Base-by-base conservation (phyloP, 345 rosid genomes). In the Eutrema yunnanense region DNA sequence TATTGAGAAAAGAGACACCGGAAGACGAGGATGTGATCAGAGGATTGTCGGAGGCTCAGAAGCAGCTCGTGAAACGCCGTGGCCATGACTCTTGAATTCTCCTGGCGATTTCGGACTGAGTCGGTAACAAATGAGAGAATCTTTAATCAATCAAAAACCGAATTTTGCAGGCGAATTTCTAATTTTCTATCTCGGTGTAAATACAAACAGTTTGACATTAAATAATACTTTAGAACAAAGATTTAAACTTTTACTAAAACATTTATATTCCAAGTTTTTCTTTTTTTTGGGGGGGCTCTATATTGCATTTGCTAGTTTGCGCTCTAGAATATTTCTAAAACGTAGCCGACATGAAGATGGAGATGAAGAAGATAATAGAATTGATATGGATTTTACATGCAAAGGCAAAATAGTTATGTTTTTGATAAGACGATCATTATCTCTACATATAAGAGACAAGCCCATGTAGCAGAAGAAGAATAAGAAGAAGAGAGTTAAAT, bases 1-100 rank as follows among this genome's bases (percentile, higher is more conserved):
- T 83, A 12, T 58, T 91, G 86, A 81, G 41, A 43, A 81, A 47
- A 73, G 91, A 88, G 72, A 66, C 80, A 33, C 92, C 88, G 0
- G 96, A 85, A 5, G 90, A 89, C 43, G 93, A 86, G 65, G 95
- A 88, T 74, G 87, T 86, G 61, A 69, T 5, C 49, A 76, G 67
- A 55, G 86, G 82, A 1, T 79, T 89, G 65, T 65, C 67, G 12
- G 88, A 88, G 48, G 92, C 84, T 27, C 75, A 72, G 74, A 44
- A 61, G 16, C 80, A 84, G 67, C 83, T 88, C 29, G 56, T 67
- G 75, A 81, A 74, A 75, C 79, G 78, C 65, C 69, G 59, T 19
- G 84, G 80, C 2, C 82, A 59, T 5, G 66, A 77, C 14, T 62
- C 49, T 37, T 51, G 60, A 76, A 54, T 10, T 32, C 34, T 44